Evolutionary conservation across 1,284 basidiomycete species (phyloP), one percentile per base, ranked within the genome.

Genomic region (Farysia itapuensis): DNA sequence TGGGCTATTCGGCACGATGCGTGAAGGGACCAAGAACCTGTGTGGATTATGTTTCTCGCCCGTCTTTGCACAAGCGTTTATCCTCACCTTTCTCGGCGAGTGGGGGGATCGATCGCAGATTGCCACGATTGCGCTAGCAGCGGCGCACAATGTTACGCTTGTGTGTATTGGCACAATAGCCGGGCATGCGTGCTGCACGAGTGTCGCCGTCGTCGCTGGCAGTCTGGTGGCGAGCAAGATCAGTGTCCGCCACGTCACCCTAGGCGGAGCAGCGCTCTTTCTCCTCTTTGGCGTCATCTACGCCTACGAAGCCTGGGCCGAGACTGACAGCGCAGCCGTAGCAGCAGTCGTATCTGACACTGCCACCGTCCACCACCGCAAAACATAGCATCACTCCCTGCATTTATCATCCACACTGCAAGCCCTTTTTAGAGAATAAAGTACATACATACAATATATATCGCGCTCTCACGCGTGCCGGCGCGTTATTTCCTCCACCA

Each of bases 41-140:
- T 86, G 85, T 75, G 86, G 86, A 65, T 80, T 95, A 20, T 80
- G 93, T 61, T 81, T 96, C 15, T 90, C 87, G 1, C 95, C 94
- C 0, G 89, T 95, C 1, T 96, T 96, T 69, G 91, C 94, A 2
- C 93, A 98, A 78, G 86, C 91, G 0, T 98, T 98, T 67, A 80
- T 94, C 28, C 81, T 98, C 45, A 97, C 94, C 0, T 98, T 98
- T 78, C 81, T 98, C 11, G 95, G 93, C 18, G 94, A 98, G 78
- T 98, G 94, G 94, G 95, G 94, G 1, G 95, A 98, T 79, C 81
- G 94, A 33, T 92, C 89, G 72, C 95, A 98, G 79, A 94, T 98
- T 67, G 89, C 95, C 0, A 98, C 94, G 0, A 96, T 98, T 63
- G 93, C 91, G 2, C 81, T 98, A 36, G 95, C 89, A 2, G 93